A percentile compares a stretch with the other conserved stretches of the same genome.
These are phyloP conservation scores for Malassezia slooffiae DNA, from an alignment of 1,284 basidiomycete species.

Conservation along the genomic window DNA sequence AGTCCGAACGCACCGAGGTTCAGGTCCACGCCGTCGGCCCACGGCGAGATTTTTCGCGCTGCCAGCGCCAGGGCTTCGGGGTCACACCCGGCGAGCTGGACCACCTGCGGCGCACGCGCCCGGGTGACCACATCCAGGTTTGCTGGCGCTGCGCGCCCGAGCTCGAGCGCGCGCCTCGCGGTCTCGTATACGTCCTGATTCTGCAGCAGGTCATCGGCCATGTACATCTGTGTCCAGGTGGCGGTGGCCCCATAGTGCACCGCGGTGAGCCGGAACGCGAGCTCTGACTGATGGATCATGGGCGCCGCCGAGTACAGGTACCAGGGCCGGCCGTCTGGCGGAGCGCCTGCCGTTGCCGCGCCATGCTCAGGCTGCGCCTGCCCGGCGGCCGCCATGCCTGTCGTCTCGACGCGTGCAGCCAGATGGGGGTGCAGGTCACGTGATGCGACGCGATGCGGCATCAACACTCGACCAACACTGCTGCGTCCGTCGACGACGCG, in stretches of 20 bases:
- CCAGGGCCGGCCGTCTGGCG: slow-evolving; percentile 15
- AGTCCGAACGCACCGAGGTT: no score
- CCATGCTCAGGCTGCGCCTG: slow-evolving; percentile 5
- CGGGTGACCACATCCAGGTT: slow-evolving; percentile 9
- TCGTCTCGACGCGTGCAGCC: no score
- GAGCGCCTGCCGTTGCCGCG: slow-evolving; percentile 15
- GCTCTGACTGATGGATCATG: slow-evolving; percentile 38
- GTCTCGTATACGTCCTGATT: slow-evolving; percentile 17
- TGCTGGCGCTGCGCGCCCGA: slow-evolving; percentile 16
- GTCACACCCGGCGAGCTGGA: slow-evolving; percentile 63
- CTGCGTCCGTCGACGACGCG: slow-evolving; percentile 1
- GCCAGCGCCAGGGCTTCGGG: slow-evolving; percentile 55
- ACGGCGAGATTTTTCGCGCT: slow-evolving; percentile 53
- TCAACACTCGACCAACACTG: slow-evolving; percentile 8
- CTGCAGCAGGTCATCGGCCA: slow-evolving; percentile 14
- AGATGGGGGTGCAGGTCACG: no score
- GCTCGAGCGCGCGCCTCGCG: slow-evolving; percentile 17
- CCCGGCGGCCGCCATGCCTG: background rate
- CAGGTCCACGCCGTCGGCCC: slow-evolving; percentile 54
- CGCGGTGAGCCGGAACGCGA: slow-evolving; percentile 30
- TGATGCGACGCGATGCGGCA: slow-evolving; percentile 8
- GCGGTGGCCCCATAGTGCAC: slow-evolving; percentile 32
- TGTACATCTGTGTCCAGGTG: slow-evolving; percentile 37
- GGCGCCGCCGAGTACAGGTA: slow-evolving; percentile 26
- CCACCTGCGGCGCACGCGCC: slow-evolving; percentile 52